Conservation (phyloP, 345 rosid genomes). For the Euphorbia pulcherrima region DNA sequence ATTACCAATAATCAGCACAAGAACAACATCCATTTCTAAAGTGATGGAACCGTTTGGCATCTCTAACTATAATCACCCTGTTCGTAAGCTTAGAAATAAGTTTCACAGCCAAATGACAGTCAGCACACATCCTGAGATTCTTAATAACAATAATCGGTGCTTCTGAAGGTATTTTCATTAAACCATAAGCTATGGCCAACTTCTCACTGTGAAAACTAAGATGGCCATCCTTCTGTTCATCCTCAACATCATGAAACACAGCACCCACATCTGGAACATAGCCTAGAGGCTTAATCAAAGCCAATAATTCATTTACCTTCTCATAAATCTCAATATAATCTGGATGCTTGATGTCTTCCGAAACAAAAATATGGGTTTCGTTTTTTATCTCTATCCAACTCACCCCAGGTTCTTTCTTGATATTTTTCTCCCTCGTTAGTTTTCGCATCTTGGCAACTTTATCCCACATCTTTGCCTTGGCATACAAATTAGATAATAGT, state of each 20-base stretch:
- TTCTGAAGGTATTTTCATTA: conserved; percentile 54
- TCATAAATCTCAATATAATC: conserved; percentile 47
- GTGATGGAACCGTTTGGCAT: conserved; percentile 74
- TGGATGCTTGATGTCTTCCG: conserved; percentile 60
- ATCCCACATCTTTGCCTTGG: conserved; percentile 70
- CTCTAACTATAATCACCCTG: conserved; percentile 65
- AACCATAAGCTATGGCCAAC: conserved; percentile 76
- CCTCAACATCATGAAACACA: conserved; percentile 69
- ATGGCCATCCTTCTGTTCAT: conserved; percentile 70
- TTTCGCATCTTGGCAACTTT: conserved; percentile 56
- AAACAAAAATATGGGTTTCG: conserved; percentile 55
- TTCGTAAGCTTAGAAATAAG: conserved; percentile 55
- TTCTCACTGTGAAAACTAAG: conserved; percentile 81
- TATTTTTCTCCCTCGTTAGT: conserved; percentile 51
- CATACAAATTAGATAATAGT: conserved; percentile 57
- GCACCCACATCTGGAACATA: conserved; percentile 58
- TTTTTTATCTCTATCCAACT: conserved; percentile 71
- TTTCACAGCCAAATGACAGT: conserved; percentile 79
- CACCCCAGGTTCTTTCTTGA: conserved; percentile 88
- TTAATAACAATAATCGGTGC: conserved; percentile 60
- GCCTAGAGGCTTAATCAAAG: conserved; percentile 62
- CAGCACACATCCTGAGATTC: conserved; percentile 80
- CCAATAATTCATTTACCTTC: conserved; percentile 55
- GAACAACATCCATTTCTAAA: conserved; percentile 65
- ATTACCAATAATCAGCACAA: conserved; percentile 66